These are phyloP conservation scores for Dryas drummondii DNA, from an alignment of 306 rosid species.

Conservation along the genomic window DNA sequence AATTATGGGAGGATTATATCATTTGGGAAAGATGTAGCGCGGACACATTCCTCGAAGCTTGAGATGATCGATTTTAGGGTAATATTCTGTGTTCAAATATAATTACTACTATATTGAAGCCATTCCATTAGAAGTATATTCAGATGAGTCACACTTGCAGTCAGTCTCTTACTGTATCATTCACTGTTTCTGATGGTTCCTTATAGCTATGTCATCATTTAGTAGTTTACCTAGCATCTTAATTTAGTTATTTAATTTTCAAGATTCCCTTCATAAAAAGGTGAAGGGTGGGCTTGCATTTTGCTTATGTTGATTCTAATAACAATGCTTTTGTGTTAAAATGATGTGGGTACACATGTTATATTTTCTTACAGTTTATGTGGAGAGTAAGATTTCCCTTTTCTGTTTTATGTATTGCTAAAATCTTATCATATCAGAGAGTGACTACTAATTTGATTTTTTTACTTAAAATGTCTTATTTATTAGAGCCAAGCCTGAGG, in stretches of 20 bases:
- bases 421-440: background rate
- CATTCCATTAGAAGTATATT: slow-evolving; percentile 5
- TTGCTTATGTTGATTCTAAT: background rate
- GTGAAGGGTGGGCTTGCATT: background rate
- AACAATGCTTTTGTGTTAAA: background rate
- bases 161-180: background rate
- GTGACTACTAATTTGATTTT: background rate
- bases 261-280: background rate
- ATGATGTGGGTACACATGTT: background rate
- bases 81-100: slow-evolving; percentile 27
- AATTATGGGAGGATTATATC: slow-evolving; percentile 76
- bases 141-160: background rate
- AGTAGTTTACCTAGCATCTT: slow-evolving; percentile 6
- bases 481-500: background rate
- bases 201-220: background rate
- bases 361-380: background rate
- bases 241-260: background rate
- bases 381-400: background rate
- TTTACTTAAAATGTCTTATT: background rate
- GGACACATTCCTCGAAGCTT: slow-evolving; percentile 55
- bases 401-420: background rate
- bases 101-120: background rate
- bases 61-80: slow-evolving; percentile 77
- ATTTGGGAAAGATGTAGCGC: slow-evolving; percentile 63
- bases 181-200: background rate